These are phyloP conservation scores for Penicillium salamii DNA, from an alignment of 495 filamentous ascomycete genomes.

Conservation along the genomic window DNA sequence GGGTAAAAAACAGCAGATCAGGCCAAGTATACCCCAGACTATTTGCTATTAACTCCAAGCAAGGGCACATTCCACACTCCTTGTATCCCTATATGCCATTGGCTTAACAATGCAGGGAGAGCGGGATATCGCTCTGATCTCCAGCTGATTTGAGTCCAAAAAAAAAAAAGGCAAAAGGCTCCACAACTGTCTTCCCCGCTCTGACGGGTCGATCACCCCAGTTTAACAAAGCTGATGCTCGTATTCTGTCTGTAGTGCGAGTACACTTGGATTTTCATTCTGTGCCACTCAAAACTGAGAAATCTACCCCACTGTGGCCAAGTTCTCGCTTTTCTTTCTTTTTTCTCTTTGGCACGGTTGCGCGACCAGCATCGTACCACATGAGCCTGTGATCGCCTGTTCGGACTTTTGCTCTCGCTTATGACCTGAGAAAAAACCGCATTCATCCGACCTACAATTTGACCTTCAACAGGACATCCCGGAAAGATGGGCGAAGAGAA, in stretches of 20 bases:
- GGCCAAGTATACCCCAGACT: too few species aligned
- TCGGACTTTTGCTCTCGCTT: not conserved
- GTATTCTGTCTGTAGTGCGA: too few species aligned
- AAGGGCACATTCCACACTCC: constrained; percentile 12
- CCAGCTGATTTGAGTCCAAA: not conserved
- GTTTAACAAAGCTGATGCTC: too few species aligned
- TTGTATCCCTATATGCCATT: constrained; percentile 14
- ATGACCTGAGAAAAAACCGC: not conserved
- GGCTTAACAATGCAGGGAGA: not conserved
- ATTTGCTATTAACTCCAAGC: too few species aligned
- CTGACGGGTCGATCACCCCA: constrained; percentile 21
- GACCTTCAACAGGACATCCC: constrained; percentile 9
- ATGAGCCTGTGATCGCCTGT: not conserved
- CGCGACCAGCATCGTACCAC: not conserved
- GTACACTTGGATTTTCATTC: too few species aligned
- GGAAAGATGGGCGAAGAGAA: constrained; percentile 16
- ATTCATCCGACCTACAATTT: not conserved
- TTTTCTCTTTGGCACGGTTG: too few species aligned
- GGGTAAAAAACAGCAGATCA: too few species aligned
- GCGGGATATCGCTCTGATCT: too few species aligned
- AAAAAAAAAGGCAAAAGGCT: not conserved
- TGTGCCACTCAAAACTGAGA: not conserved
- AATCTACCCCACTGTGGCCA: too few species aligned
- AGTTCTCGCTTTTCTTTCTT: too few species aligned
- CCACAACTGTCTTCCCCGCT: constrained; percentile 15